A percentile compares a stretch with the other conserved stretches of the same genome.
These are phyloP conservation scores for Fusarium tanahbumbuense DNA, from an alignment of 2,329 filamentous ascomycete genomes.

Conservation along the genomic window DNA sequence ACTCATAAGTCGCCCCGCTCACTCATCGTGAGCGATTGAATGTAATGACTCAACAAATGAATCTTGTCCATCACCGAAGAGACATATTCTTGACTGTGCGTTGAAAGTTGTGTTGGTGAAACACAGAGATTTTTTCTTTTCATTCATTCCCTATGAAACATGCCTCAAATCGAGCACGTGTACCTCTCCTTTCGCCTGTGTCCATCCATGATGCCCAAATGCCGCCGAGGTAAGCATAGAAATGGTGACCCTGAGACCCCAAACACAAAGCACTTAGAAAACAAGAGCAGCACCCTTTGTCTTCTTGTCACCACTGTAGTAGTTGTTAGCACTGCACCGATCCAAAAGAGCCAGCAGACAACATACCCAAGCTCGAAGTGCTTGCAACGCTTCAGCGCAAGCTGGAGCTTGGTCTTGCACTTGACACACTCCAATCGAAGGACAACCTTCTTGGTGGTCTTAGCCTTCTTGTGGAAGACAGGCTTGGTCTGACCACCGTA, in stretches of 20 bases:
- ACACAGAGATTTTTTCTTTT: constrained; percentile 49
- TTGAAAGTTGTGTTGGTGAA: constrained; percentile 36
- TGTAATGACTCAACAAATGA: constrained; percentile 11
- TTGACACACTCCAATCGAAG: constrained; percentile 95
- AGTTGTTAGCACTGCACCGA: constrained; percentile 55
- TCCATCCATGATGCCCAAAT: constrained; percentile 63
- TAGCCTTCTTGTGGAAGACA: constrained; percentile 99
- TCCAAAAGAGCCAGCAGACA: not conserved
- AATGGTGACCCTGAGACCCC: constrained; percentile 52
- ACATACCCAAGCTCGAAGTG: constrained; percentile 99
- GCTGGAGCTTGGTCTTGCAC: constrained; percentile 99
- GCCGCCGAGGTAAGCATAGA: constrained; percentile 59
- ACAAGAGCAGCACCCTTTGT: constrained; percentile 99
- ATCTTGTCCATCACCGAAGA: constrained; percentile 10
- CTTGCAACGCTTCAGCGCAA: constrained; percentile 99
- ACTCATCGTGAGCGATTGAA: constrained; percentile 9
- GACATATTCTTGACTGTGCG: constrained; percentile 13
- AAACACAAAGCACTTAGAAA: constrained; percentile 81
- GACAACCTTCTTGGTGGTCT: constrained; percentile 99
- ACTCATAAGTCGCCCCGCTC: not conserved
- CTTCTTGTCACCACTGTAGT: constrained; percentile 98
- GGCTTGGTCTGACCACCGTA: constrained; percentile 99
- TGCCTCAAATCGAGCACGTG: constrained; percentile 58
- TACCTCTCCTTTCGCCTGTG: constrained; percentile 61
- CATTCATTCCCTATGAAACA: constrained; percentile 60